phyloP scores from a whole-genome alignment of 192 early-diverging fungal species.

The Spizellomyces sp. region DNA sequence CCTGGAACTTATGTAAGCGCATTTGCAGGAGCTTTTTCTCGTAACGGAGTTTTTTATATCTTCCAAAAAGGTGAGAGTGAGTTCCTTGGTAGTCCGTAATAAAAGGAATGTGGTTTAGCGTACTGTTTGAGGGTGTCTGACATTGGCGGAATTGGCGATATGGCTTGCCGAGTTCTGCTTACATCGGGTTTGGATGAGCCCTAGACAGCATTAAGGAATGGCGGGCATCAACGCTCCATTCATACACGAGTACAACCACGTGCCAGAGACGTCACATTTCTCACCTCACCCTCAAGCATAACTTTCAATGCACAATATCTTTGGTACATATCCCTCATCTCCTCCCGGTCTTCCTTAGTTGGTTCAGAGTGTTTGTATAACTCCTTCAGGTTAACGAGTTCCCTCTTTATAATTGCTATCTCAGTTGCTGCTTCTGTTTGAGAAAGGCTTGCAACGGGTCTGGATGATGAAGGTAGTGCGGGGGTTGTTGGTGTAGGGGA shows the following conservation, averaged over 20 bases:
- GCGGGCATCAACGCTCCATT: too few relatives aligned
- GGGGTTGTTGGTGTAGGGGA: neutral
- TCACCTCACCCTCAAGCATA: too few relatives aligned
- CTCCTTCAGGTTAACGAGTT: neutral
- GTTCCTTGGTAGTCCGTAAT: too few relatives aligned
- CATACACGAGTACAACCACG: too few relatives aligned
- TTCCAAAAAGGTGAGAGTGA: too few relatives aligned
- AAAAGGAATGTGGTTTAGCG: too few relatives aligned
- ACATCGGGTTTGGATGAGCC: neutral
- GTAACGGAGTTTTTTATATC: slow-evolving; percentile 15
- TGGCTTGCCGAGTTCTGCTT: neutral
- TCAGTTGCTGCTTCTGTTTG: neutral
- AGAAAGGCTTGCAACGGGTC: neutral
- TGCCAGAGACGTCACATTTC: too few relatives aligned
- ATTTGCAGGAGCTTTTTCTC: slow-evolving; percentile 50
- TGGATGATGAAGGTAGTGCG: neutral
- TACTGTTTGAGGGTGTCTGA: neutral
- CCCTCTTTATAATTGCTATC: neutral
- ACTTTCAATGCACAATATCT: neutral
- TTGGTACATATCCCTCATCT: neutral
- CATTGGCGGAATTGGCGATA: slow-evolving; percentile 5
- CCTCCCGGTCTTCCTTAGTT: neutral
- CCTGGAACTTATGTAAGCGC: slow-evolving; percentile 41
- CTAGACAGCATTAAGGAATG: neutral
- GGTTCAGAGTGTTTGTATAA: neutral